These are phyloP conservation scores for Aspergillus ochraceus DNA, from an alignment of 2,329 filamentous ascomycete species.

Conservation along the genomic window DNA sequence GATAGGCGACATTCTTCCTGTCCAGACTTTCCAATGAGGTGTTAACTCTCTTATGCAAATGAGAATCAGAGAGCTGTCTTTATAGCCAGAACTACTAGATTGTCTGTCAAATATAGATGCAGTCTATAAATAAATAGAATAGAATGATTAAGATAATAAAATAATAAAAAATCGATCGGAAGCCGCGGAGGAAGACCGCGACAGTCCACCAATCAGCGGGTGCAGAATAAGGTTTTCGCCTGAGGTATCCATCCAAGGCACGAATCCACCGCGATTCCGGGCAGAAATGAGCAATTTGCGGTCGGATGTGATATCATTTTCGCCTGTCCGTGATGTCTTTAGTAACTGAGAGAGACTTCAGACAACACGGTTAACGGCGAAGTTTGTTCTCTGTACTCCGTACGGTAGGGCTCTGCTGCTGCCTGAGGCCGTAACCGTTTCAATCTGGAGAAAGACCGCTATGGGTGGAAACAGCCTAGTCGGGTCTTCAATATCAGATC, in stretches of 20 bases:
- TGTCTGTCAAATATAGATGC: no score
- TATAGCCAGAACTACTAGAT: no score
- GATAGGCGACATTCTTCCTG: no score
- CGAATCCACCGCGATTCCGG: background rate
- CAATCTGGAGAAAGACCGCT: background rate
- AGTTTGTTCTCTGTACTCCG: no score
- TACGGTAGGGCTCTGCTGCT: background rate
- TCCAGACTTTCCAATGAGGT: no score
- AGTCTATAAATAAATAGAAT: no score
- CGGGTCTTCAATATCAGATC: background rate
- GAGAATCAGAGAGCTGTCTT: no score
- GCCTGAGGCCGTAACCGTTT: constrained; percentile 2
- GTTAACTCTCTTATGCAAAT: no score
- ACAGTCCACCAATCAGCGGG: background rate
- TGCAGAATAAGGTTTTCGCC: background rate
- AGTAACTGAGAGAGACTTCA: no score
- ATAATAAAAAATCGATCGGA: background rate
- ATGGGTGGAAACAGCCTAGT: background rate
- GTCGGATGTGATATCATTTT: background rate
- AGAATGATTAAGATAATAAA: no score
- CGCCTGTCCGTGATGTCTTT: no score
- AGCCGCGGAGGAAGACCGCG: background rate
- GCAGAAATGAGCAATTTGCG: background rate
- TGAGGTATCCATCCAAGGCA: background rate
- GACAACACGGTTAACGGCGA: no score